Evolutionary conservation across 2,329 filamentous ascomycete species (phyloP).

Genomic region (Graphium sp.): DNA sequence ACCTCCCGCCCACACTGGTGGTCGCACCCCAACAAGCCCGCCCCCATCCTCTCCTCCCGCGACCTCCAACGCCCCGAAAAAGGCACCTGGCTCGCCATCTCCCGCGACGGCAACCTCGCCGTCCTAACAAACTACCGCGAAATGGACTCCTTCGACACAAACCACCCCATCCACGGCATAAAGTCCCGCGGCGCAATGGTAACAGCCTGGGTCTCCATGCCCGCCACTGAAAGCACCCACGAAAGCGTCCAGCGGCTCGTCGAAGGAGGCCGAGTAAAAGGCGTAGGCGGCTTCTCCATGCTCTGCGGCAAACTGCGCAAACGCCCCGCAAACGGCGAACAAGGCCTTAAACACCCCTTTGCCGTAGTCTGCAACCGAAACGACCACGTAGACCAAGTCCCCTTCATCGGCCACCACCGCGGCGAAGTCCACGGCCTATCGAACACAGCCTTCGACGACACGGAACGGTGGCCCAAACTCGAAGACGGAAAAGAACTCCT

Average conservation of each 20-base stretch:
- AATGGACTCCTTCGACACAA: conserved; percentile 25
- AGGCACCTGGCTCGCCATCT: conserved; percentile 52
- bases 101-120: conserved; percentile 39
- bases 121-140: conserved; percentile 54
- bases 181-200: conserved; percentile 48
- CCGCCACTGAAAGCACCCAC: conserved; percentile 26
- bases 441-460: conserved; percentile 40
- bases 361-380: conserved; percentile 47
- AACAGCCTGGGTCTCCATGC: conserved; percentile 40
- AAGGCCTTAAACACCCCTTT: too few species aligned
- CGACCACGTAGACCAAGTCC: conserved; percentile 33
- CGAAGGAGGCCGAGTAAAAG: conserved; percentile 33
- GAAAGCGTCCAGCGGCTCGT: conserved; percentile 36
- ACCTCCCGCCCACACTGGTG: conserved; percentile 50
- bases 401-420: conserved; percentile 35
- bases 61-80: conserved; percentile 44
- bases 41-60: conserved; percentile 37
- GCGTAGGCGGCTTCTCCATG: conserved; percentile 50
- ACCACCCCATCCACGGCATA: conserved; percentile 33
- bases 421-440: conserved; percentile 41
- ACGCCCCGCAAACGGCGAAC: conserved; percentile 14
- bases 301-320: conserved; percentile 42
- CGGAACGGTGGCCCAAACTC: conserved; percentile 44
- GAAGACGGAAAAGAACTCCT: conserved; percentile 30
- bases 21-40: conserved; percentile 24